Evolutionary conservation across 192 early-diverging fungal species (phyloP).

Genomic region (Coemansia sp.): DNA sequence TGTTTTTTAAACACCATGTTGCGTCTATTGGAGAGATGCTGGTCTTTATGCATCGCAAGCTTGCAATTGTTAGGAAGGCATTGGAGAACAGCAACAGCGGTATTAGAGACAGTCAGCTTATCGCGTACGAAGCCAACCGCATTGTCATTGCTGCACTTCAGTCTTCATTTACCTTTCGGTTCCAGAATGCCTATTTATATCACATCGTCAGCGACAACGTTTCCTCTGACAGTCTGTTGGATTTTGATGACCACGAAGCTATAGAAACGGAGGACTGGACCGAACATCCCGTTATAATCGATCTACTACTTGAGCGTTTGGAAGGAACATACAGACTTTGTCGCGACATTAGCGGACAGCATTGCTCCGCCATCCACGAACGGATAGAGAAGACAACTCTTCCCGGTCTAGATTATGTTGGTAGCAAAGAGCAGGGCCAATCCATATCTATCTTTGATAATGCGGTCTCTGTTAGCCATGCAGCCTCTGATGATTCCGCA

Average conservation of each 20-base stretch:
- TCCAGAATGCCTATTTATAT: conserved; percentile 35
- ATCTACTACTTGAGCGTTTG: conserved; percentile 27
- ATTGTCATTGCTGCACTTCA: conserved; percentile 24
- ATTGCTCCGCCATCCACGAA: conserved; percentile 34
- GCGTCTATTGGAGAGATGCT: conserved; percentile 32
- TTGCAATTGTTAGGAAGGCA: conserved; percentile 23
- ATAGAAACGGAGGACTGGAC: conserved; percentile 25
- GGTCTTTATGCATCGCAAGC: conserved; percentile 29
- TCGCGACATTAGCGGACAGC: conserved; percentile 28
- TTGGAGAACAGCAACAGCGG: conserved; percentile 28
- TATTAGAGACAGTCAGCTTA: conserved; percentile 21
- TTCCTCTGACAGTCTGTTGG: background rate
- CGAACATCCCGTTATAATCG: conserved; percentile 16
- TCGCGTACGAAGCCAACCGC: conserved; percentile 42
- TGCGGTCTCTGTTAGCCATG: conserved; percentile 23
- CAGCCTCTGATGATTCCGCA: background rate
- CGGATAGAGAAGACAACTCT: conserved; percentile 28
- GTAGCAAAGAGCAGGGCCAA: conserved; percentile 1
- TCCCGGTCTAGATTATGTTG: conserved; percentile 22
- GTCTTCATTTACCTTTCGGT: conserved; percentile 34
- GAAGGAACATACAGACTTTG: conserved; percentile 38
- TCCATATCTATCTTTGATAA: conserved; percentile 24
- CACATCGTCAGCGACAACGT: conserved; percentile 8
- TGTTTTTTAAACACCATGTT: conserved; percentile 35
- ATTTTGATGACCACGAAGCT: background rate